A percentile compares a stretch with the other conserved stretches of the same genome.
Conservation (phyloP, 140 eudicot species). For the Bidens hawaiensis region DNA sequence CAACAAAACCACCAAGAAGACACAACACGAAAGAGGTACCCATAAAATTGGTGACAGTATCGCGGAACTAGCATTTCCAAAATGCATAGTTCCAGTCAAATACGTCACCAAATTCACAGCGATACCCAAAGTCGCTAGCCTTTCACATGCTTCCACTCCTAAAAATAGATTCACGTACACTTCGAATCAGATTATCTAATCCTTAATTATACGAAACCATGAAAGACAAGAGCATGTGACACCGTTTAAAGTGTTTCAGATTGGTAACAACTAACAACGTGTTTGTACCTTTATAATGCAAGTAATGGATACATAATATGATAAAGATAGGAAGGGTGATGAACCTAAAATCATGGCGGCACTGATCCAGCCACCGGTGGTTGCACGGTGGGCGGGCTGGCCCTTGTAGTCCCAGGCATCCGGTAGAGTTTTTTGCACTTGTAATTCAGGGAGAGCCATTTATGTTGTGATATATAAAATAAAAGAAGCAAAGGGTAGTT, state of each 20-base stretch:
- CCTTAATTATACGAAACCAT: too few species aligned
- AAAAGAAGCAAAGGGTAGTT: background rate
- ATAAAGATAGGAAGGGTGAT: background rate
- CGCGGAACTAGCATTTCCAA: constrained; percentile 83
- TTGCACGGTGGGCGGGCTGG: constrained; percentile 47
- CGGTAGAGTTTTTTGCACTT: constrained; percentile 40
- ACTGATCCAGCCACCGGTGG: constrained; percentile 79
- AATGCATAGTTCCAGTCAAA: constrained; percentile 76
- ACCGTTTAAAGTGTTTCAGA: background rate
- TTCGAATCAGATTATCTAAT: background rate
- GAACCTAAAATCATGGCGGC: constrained; percentile 90
- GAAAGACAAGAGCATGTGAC: background rate
- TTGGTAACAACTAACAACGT: too few species aligned
- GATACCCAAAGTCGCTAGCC: constrained; percentile 71
- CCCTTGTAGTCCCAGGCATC: constrained; percentile 88
- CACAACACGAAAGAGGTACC: constrained; percentile 85
- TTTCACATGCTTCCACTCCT: constrained; percentile 69
- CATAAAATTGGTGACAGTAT: constrained; percentile 67
- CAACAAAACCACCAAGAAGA: constrained; percentile 84
- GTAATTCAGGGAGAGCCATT: constrained; percentile 55
- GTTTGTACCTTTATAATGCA: too few species aligned
- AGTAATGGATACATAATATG: background rate
- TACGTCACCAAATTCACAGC: constrained; percentile 81
- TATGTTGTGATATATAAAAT: too few species aligned
- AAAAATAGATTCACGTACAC: background rate